phyloP scores from a whole-genome alignment of 2,329 filamentous ascomycete species.

The Incumbomyces delicatus region DNA sequence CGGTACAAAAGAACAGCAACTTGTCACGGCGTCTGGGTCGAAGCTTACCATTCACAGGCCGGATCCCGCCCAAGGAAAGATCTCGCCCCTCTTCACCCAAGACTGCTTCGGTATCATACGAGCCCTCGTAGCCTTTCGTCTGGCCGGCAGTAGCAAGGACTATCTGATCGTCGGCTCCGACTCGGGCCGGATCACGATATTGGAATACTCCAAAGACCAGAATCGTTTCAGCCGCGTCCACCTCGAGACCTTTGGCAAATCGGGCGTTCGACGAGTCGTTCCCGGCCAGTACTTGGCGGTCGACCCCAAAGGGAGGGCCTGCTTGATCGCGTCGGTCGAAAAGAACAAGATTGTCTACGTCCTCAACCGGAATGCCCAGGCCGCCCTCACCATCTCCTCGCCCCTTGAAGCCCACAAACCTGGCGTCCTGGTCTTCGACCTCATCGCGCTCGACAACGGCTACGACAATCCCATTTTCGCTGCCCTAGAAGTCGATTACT shows the following conservation, averaged over 20 bases:
- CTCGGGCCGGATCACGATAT: slow-evolving; percentile 85
- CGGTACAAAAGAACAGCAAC: slow-evolving; percentile 94
- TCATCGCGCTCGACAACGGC: slow-evolving; percentile 84
- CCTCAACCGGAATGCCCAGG: slow-evolving; percentile 87
- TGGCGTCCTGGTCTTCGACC: slow-evolving; percentile 77
- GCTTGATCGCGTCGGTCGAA: slow-evolving; percentile 85
- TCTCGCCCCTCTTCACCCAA: slow-evolving; percentile 77
- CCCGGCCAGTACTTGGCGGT: slow-evolving; percentile 93
- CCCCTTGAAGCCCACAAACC: slow-evolving; percentile 92
- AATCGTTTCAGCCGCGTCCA: slow-evolving; percentile 85
- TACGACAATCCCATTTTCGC: slow-evolving; percentile 97
- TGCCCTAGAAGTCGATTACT: slow-evolving; percentile 86
- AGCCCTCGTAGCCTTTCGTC: slow-evolving; percentile 74
- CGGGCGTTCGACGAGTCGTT: slow-evolving; percentile 82
- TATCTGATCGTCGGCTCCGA: slow-evolving; percentile 93
- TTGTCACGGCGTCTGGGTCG: slow-evolving; percentile 85
- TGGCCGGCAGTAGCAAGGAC: slow-evolving; percentile 94
- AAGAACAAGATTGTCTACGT: slow-evolving; percentile 99
- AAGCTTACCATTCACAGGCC: slow-evolving; percentile 79
- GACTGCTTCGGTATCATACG: slow-evolving; percentile 95
- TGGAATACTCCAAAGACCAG: slow-evolving; percentile 79
- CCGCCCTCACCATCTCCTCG: slow-evolving; percentile 91
- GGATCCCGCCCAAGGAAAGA: slow-evolving; percentile 74
- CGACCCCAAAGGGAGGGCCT: slow-evolving; percentile 91
- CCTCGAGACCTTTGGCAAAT: slow-evolving; percentile 96